These are phyloP conservation scores for Paramecium tetraurelia DNA, from an alignment of 73 alveolate species.

Conservation along the genomic window DNA sequence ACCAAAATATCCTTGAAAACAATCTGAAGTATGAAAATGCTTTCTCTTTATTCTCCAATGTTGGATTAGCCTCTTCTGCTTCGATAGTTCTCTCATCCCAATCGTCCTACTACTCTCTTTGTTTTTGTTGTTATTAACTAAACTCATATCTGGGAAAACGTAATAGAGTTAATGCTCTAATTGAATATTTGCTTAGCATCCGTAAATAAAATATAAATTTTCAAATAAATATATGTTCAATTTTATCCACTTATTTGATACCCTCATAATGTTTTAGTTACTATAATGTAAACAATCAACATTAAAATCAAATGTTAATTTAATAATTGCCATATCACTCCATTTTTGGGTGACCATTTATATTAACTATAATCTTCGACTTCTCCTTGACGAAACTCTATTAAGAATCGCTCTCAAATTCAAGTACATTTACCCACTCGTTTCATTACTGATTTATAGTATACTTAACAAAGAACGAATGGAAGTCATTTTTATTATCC, in stretches of 20 bases:
- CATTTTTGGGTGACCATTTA: background rate
- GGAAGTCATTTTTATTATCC: background rate
- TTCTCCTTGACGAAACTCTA: background rate
- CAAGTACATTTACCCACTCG: background rate
- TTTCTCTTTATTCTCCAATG: background rate
- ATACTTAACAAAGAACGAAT: background rate
- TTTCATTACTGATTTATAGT: background rate
- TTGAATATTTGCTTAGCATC: conserved; percentile 26
- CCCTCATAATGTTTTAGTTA: background rate
- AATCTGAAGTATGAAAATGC: conserved; percentile 26
- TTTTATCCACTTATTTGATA: conserved; percentile 5
- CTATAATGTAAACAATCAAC: background rate
- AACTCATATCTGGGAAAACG: background rate
- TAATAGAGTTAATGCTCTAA: background rate
- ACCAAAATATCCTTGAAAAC: conserved; percentile 10
- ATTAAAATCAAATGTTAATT: background rate
- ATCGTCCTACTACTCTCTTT: background rate
- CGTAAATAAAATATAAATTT: background rate
- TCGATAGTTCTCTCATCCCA: conserved; percentile 2
- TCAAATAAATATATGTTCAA: conserved; percentile 16
- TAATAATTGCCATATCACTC: background rate
- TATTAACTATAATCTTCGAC: background rate
- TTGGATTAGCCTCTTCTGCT: conserved; percentile 37
- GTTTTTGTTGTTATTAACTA: background rate
- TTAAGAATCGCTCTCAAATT: background rate